Conservation (phyloP, 2,329 filamentous ascomycete genomes). For the Aspergillus japonicus region DNA sequence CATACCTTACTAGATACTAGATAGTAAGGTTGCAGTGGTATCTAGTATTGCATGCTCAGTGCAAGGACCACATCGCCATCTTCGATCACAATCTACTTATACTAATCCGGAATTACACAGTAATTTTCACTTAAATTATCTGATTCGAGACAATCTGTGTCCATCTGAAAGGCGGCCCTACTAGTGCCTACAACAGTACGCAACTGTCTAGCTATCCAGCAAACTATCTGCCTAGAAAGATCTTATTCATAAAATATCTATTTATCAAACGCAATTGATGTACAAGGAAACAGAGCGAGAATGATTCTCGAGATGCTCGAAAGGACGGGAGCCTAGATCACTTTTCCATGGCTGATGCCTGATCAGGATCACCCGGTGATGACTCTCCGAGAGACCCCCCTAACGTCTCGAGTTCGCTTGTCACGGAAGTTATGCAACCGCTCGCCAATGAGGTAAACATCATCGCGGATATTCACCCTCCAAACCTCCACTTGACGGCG, state of each 20-base stretch:
- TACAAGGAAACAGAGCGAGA: slow-evolving; percentile 6
- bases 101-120: too few relatives aligned
- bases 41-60: too few relatives aligned
- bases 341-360: not conserved
- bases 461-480: slow-evolving; percentile 81
- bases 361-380: slow-evolving; percentile 31
- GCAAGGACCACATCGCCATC: not conserved
- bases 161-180: too few relatives aligned
- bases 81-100: not conserved
- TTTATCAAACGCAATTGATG: not conserved
- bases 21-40: not conserved
- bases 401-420: slow-evolving; percentile 41
- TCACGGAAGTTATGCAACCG: slow-evolving; percentile 90
- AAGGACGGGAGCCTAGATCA: not conserved
- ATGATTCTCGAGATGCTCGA: not conserved
- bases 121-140: too few relatives aligned
- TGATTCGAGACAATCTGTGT: too few relatives aligned
- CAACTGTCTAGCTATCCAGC: not conserved
- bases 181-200: too few relatives aligned
- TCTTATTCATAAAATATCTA: not conserved
- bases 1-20: too few relatives aligned
- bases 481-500: slow-evolving; percentile 66
- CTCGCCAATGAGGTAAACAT: slow-evolving; percentile 95
- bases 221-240: too few relatives aligned
- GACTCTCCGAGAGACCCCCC: slow-evolving; percentile 35